Base-by-base conservation (phyloP, 1,284 basidiomycete species). In the Boletus sp. region DNA sequence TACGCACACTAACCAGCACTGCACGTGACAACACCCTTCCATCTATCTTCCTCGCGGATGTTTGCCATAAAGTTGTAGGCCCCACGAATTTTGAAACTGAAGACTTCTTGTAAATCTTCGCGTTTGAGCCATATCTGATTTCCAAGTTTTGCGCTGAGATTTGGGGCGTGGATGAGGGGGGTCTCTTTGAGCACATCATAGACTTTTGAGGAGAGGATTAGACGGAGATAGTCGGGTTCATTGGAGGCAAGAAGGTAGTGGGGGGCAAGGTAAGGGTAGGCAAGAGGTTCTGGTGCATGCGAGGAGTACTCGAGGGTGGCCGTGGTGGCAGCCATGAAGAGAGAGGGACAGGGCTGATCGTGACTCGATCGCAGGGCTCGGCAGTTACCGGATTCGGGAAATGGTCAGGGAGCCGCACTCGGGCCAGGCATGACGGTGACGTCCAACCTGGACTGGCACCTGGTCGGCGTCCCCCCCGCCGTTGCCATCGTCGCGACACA, bases 31-130 rank as follows among this genome's bases (percentile, higher is more conserved):
- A 99, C 96, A 51, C 96, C 96, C 69, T 94, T 95, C 89, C 91
- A 93, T 55, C 94, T 81, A 60, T 98, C 94, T 50, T 94, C 91
- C 20, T 88, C 83, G 9, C 77, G 76, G 37, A 99, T 73, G 68
- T 82, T 82, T 6, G 91, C 91, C 96, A 99, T 99, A 68, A 98
- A 91, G 71, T 99, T 99, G 76, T 96, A 99, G 16, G 96, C 96
- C 20, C 96, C 96, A 8, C 96, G 77, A 48, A 96, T 93, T 67
- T 99, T 99, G 84, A 99, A 99, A 65, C 89, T 93, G 69, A 99
- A 99, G 14, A 99, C 96, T 56, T 97, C 92, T 52, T 99, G 96
- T 7, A 94, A 76, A 62, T 95, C 93, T 66, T 95, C 92, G 26
- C 92, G 80, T 71, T 99, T 99, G 52, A 99, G 79, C 80, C 88